Evolutionary conservation across 164 flowering plant species (phyloP), one percentile per base, ranked within the genome.

Genomic region (Sedum album): DNA sequence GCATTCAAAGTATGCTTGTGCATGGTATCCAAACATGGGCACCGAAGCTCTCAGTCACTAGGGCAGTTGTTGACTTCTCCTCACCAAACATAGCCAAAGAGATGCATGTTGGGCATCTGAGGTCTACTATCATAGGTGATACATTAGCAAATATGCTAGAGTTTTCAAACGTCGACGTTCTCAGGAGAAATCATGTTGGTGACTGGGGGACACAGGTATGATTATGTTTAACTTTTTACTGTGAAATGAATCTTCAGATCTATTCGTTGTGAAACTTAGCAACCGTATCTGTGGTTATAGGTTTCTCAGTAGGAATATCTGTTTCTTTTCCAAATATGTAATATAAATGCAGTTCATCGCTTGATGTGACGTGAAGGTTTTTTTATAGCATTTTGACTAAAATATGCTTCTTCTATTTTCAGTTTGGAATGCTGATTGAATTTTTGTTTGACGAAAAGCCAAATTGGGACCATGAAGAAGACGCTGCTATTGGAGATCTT

Each of bases 121-220:
- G 99, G 72, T 94, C 99, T 42, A 91, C 99, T 10, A 94, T 94
- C 28, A 91, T 91, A 79, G 99, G 97, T 36, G 97, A 94, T 70
- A 83, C 96, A 20, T 73, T 94, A 55, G 90, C 99, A 23, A 90
- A 91, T 61, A 88, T 92, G 97, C 81, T 94, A 31, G 99, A 94
- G 74, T 94, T 78, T 72, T 91, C 96, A 57, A 85, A 90, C 63
- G 97, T 90, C 67, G 90, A 90, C 41, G 96, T 94, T 74, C 90
- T 94, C 48, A 83, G 96, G 6, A 71, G 99, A 66, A 94, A 94
- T 75, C 97, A 94, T 83, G 97, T 94, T 72, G 99, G 99, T 55
- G 99, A 94, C 36, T 94, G 99, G 99, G 99, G 99, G 26, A 94
- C 99, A 68, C 99, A 94, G 96, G 98, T 94, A 69, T 6, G 53